These are phyloP conservation scores for Raddia guianensis DNA, from an alignment of 176 grass and related monocot species.

Conservation along the genomic window DNA sequence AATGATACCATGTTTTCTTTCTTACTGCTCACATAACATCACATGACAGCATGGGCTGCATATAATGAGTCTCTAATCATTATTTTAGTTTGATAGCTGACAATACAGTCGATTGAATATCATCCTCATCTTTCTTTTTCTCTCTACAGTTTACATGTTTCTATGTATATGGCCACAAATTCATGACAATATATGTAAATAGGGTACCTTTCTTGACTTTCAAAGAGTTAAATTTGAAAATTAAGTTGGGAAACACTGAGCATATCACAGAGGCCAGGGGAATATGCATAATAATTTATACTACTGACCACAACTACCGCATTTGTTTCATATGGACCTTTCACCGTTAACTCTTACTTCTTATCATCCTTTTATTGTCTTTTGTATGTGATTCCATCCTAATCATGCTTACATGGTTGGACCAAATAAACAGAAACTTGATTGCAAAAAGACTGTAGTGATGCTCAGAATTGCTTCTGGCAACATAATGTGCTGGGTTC, in stretches of 20 bases:
- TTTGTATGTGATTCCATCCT: not conserved
- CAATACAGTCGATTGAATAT: not conserved
- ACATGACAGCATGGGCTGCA: not conserved
- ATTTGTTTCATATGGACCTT: not conserved
- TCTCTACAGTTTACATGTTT: not conserved
- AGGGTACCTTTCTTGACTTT: not conserved
- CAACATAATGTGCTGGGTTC: not conserved
- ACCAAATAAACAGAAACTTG: conserved; percentile 26
- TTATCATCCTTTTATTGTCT: conserved; percentile 13
- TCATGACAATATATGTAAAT: not conserved
- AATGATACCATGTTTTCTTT: conserved; percentile 2
- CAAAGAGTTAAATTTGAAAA: not conserved
- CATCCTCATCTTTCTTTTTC: not conserved
- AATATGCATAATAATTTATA: not conserved
- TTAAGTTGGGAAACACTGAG: not conserved
- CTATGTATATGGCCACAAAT: conserved; percentile 1
- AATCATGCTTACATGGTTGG: conserved; percentile 19
- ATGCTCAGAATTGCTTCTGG: conserved; percentile 11
- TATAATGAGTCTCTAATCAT: not conserved
- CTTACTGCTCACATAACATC: not conserved
- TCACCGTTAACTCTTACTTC: not conserved
- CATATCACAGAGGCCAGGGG: not conserved
- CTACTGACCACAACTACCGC: not conserved
- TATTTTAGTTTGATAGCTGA: conserved; percentile 28
- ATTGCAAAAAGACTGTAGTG: conserved; percentile 6